phyloP scores from a whole-genome alignment of 495 filamentous ascomycete species.

The Hypoxylon crocopeplum region DNA sequence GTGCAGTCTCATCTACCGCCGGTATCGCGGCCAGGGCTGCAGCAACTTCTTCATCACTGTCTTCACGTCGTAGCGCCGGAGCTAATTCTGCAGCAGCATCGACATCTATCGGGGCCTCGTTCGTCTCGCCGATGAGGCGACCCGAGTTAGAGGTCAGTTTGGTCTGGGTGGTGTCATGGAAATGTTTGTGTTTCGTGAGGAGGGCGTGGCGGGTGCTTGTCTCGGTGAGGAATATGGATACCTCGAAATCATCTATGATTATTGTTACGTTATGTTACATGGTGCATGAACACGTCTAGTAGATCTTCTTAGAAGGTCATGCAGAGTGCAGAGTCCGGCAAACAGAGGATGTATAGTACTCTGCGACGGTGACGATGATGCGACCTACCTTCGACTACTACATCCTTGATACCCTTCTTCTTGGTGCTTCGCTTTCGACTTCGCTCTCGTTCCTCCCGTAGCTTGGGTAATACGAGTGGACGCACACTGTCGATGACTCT shows the following conservation, averaged over 20 bases:
- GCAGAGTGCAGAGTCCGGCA: conserved; percentile 9
- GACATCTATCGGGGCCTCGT: conserved; percentile 57
- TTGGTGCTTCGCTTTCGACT: conserved; percentile 65
- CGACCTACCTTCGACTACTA: conserved; percentile 75
- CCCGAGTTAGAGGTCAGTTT: conserved; percentile 63
- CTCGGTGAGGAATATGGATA: conserved; percentile 90
- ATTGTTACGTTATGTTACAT: conserved; percentile 34
- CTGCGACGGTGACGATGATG: conserved; percentile 6
- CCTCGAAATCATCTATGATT: conserved; percentile 86
- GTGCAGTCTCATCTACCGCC: conserved; percentile 41
- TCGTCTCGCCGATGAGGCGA: conserved; percentile 63
- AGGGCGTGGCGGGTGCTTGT: conserved; percentile 86
- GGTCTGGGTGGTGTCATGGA: conserved; percentile 59
- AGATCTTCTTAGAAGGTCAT: conserved; percentile 10
- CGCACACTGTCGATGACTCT: conserved; percentile 83
- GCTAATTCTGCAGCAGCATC: conserved; percentile 43
- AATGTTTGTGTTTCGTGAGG: conserved; percentile 81
- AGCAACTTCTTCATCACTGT: conserved; percentile 51
- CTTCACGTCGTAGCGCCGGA: conserved; percentile 34
- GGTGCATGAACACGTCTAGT: conserved; percentile 15
- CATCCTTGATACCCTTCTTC: conserved; percentile 84
- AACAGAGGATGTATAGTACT: conserved; percentile 24
- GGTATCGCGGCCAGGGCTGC: conserved; percentile 56
- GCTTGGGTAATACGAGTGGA: conserved; percentile 84
- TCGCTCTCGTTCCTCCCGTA: conserved; percentile 84